Base-by-base conservation (phyloP, 768 basidiomycete genomes). In the Lactarius evosmus region DNA sequence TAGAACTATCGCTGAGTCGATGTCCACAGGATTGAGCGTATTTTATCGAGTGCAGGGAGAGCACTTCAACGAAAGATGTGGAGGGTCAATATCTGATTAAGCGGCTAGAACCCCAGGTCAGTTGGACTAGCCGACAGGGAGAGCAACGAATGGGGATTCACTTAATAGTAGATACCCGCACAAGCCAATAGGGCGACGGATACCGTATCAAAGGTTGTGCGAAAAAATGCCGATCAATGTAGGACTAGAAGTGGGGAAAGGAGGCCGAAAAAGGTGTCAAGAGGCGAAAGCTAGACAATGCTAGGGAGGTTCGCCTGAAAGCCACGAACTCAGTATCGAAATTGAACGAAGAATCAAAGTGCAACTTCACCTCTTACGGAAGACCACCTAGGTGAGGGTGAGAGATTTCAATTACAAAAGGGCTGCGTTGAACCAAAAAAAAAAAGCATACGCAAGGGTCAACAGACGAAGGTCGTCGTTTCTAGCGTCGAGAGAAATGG, bases 391-490 rank as follows among this genome's bases (percentile, higher is more conserved):
- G 61, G 66, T 68, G 30, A 7, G 33, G 40, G 62, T 29, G 27
- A 65, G 63, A 38, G 19, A 61, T 19, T 32, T 30, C 54, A 62
- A 63, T 34, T 11, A 16, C 56, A 27, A 33, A 61, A 22, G 58
- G 36, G 55, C 40, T 63, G 38, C 38, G 2, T 56, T 5, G 44
- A 38, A 41, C 9, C 56, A 27, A 36, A 55, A 58, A 27, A 36
- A 55, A 66, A 40, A n/a, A 61, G 70, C 70, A 69, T 69, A 91
- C 89, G 83, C 83, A 74, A 86, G 84, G 86, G 86, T 86, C 87
- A 89, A 76, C 74, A 89, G 80, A 81, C 89, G 88, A 75, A 91
- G 86, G 80, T 91, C 88, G 75, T 77, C 82, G 78, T 89, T 89
- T 79, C 85, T 83, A 81, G 79, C 78, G 74, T 88, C 86, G 83